phyloP scores from a whole-genome alignment of 306 rosid genomes.

The Vigna reflexopilosa region DNA sequence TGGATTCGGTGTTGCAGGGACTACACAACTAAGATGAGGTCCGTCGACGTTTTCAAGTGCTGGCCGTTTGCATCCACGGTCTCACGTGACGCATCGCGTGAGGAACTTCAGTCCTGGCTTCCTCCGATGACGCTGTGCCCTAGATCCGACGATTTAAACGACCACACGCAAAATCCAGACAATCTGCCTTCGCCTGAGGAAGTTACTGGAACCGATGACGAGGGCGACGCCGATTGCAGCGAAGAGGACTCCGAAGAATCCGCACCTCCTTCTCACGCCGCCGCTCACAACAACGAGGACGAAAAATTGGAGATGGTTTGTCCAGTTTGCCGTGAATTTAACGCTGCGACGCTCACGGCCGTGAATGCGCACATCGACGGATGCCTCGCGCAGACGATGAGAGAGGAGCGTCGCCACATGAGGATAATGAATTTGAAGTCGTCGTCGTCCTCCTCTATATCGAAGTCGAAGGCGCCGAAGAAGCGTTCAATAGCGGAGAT shows the following conservation, averaged over 20 bases:
- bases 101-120: slow-evolving; percentile 55
- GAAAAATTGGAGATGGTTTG: slow-evolving; percentile 68
- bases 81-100: slow-evolving; percentile 38
- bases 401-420: slow-evolving; percentile 52
- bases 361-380: slow-evolving; percentile 72
- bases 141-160: slow-evolving; percentile 54
- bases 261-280: not conserved
- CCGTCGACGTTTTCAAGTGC: slow-evolving; percentile 64
- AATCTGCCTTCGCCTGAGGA: slow-evolving; percentile 20
- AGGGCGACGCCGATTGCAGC: not conserved
- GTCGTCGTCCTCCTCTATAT: not conserved
- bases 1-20: slow-evolving; percentile 56
- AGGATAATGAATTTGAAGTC: slow-evolving; percentile 49
- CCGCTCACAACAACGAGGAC: not conserved
- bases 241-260: slow-evolving; percentile 30
- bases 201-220: slow-evolving; percentile 29
- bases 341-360: slow-evolving; percentile 62
- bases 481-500: slow-evolving; percentile 92
- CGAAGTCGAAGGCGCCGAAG: slow-evolving; percentile 67
- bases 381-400: slow-evolving; percentile 61
- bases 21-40: slow-evolving; percentile 80
- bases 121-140: slow-evolving; percentile 78
- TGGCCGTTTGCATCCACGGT: slow-evolving; percentile 67
- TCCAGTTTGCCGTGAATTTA: slow-evolving; percentile 73
- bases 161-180: not conserved